Base-by-base conservation (phyloP, 768 basidiomycete species). In the Amanita pallidorosea region DNA sequence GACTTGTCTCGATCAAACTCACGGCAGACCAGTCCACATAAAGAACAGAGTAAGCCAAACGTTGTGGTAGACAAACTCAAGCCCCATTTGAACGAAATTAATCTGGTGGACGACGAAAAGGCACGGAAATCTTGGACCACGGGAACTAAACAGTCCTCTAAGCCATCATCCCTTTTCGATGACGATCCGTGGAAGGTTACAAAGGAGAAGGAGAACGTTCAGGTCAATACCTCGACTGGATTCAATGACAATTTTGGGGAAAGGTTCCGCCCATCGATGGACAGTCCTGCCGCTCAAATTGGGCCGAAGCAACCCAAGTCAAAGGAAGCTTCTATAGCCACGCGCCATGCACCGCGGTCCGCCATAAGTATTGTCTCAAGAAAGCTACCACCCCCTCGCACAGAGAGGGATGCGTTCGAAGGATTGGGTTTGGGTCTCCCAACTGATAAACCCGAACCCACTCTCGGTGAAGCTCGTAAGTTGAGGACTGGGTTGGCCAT, bases 381-480 rank as follows among this genome's bases (percentile, higher is more conserved):
- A 17, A 49, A 27, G 34, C 11, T 25, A n/a, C 49, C 49, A 35
- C 15, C 31, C 22, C 42, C 42, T 23, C 50, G 34, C 18, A 25
- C 15, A 7, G 33, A 51, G 42, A 51, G 75, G 56, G 88, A 91
- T 60, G 89, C 88, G 4, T 91, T 91, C 55, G 85, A 86, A 33
- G 88, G 84, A 9, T 67, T 91, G 42, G 86, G 79, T 7, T 61
- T 85, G 18, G 63, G 66, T 52, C 59, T 65, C 25, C 63, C 72
- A n/a, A 58, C 65, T 23, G 70, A 67, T 20, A 71, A 69, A 46
- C 69, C 77, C 3, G 70, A 76, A 17, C 83, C 81, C 17, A 89
- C 88, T 2, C 70, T 90, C 4, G 88, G 79, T 9, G 87, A 89
- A 60, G 87, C 84, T 31, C 72, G 85, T 38, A 82, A 81, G 60